Conservation (phyloP, 805 yeast genomes). For the Suhomyces prunicola region DNA sequence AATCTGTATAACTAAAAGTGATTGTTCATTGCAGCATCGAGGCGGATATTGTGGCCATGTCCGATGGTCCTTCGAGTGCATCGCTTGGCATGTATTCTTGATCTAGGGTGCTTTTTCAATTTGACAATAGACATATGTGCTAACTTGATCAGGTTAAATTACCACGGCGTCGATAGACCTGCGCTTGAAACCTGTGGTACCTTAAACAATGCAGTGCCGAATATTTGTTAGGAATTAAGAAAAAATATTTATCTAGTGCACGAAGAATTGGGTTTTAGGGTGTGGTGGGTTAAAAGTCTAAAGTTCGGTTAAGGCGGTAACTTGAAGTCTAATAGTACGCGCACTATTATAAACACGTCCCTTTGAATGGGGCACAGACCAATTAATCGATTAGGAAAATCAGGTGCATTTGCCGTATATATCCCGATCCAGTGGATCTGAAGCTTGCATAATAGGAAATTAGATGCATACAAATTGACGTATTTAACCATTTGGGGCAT, state of each 20-base stretch:
- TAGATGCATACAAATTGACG: not conserved
- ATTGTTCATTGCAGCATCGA: not conserved
- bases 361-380: not conserved
- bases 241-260: not conserved
- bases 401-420: not conserved
- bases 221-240: not conserved
- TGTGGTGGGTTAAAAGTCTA: not conserved
- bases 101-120: not conserved
- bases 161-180: not conserved
- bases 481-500: not conserved
- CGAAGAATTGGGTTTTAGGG: not conserved
- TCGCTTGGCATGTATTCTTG: not conserved
- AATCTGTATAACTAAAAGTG: not conserved
- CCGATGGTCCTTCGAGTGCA: not conserved
- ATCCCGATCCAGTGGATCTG: not conserved
- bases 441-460: not conserved
- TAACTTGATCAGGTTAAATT: not conserved
- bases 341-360: not conserved
- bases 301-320: not conserved
- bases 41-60: not conserved
- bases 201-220: not conserved
- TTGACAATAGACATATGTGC: not conserved
- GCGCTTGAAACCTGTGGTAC: not conserved
- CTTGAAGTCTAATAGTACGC: not conserved
- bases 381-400: not conserved